Evolutionary conservation across 2,329 filamentous ascomycete species (phyloP).

Genomic region (Fusarium nelsonii): DNA sequence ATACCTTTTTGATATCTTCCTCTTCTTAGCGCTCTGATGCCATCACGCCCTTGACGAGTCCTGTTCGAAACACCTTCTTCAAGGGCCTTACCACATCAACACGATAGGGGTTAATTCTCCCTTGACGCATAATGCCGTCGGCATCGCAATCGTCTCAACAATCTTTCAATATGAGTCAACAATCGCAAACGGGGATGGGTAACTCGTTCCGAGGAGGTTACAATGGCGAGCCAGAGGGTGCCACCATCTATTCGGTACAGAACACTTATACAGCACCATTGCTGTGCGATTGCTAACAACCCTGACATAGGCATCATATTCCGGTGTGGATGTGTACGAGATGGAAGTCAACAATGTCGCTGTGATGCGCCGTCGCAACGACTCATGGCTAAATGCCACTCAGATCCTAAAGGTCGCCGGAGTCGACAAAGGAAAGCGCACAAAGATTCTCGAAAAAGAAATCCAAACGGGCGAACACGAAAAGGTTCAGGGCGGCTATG

Average conservation of each 20-base stretch:
- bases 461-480: conserved; percentile 96
- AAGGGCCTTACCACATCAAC: not conserved
- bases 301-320: conserved; percentile 80
- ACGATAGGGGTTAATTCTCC: not conserved
- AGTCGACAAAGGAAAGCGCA: conserved; percentile 96
- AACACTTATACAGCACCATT: not conserved
- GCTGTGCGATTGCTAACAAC: conserved; percentile 37
- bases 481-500: conserved; percentile 98
- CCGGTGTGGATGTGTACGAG: conserved; percentile 95
- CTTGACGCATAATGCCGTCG: conserved; percentile 52
- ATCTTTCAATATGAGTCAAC: conserved; percentile 69
- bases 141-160: conserved; percentile 68
- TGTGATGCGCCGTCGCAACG: conserved; percentile 94
- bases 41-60: conserved; percentile 14
- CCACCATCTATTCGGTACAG: conserved; percentile 73
- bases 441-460: conserved; percentile 97
- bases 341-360: conserved; percentile 96
- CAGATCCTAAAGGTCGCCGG: conserved; percentile 98
- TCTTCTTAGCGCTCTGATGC: conserved; percentile 34
- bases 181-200: conserved; percentile 58
- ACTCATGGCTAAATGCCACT: conserved; percentile 97
- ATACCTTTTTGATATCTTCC: conserved; percentile 25
- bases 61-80: not conserved
- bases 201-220: conserved; percentile 55
- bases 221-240: conserved; percentile 56